phyloP scores from a whole-genome alignment of 2,329 filamentous ascomycete species.

The Fusarium bactridioides region DNA sequence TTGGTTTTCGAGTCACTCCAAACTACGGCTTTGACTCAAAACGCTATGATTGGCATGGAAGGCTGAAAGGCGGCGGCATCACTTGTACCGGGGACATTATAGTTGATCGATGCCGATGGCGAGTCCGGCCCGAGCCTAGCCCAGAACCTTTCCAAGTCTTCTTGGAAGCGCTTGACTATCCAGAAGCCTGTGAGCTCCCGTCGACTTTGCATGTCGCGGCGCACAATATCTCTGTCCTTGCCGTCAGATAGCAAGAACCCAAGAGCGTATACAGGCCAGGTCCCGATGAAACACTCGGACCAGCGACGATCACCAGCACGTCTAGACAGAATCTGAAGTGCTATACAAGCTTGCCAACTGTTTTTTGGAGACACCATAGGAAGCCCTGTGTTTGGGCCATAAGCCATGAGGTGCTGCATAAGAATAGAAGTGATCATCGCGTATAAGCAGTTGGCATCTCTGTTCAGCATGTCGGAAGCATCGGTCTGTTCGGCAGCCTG shows the following conservation, averaged over 20 bases:
- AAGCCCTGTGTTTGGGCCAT: neutral
- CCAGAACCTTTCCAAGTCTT: neutral
- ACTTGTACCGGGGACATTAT: neutral
- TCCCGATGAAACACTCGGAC: neutral
- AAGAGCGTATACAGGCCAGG: neutral
- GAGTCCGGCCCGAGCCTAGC: rapidly evolving
- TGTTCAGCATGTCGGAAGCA: neutral
- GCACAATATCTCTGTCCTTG: neutral
- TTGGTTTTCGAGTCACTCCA: too few relatives aligned
- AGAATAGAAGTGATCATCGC: neutral
- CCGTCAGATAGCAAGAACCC: neutral
- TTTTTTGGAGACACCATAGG: neutral
- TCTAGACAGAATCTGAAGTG: neutral
- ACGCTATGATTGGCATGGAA: neutral
- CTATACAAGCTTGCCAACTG: neutral
- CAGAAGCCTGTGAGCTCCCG: neutral
- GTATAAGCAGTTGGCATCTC: neutral
- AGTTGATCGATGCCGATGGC: neutral
- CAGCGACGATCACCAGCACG: neutral
- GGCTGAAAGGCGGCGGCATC: neutral
- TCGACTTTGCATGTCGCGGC: neutral
- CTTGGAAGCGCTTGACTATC: neutral
- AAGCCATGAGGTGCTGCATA: neutral
- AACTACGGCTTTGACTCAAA: neutral
- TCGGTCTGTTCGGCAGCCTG: rapidly evolving